Conservation (phyloP, 2,329 filamentous ascomycete genomes). For the Penicillium oxalicum region DNA sequence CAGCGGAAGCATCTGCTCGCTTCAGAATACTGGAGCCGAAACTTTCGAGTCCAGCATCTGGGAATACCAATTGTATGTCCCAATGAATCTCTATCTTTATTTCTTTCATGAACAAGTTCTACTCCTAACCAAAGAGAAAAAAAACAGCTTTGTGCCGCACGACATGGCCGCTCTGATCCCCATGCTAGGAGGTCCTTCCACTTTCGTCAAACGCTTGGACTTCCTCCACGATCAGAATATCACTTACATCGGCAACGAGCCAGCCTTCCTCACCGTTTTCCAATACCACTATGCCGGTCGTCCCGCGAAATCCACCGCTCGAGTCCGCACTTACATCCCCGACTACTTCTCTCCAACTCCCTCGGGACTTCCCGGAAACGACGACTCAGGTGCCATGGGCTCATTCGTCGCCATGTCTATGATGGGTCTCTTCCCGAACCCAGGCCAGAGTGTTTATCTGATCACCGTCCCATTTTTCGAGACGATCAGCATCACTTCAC, state of each 20-base stretch:
- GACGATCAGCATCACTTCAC: constrained; percentile 53
- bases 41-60: constrained; percentile 34
- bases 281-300: constrained; percentile 64
- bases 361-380: constrained; percentile 59
- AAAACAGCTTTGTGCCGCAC: constrained; percentile 47
- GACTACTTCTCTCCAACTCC: constrained; percentile 53
- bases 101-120: not conserved
- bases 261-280: constrained; percentile 57
- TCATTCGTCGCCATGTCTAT: constrained; percentile 59
- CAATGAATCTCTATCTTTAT: not conserved
- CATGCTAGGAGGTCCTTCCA: constrained; percentile 53
- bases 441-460: constrained; percentile 62
- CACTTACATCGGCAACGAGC: constrained; percentile 61
- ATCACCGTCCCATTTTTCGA: constrained; percentile 63
- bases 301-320: constrained; percentile 45
- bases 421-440: constrained; percentile 64
- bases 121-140: constrained; percentile 42
- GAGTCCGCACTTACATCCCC: constrained; percentile 59
- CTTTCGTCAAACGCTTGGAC: constrained; percentile 54
- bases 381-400: constrained; percentile 64
- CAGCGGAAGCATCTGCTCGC: constrained; percentile 27
- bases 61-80: constrained; percentile 47
- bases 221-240: constrained; percentile 60
- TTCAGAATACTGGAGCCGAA: constrained; percentile 29
- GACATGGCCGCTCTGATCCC: constrained; percentile 50